These are phyloP conservation scores for Solanum aculeatissimum DNA, from an alignment of 305 asterid species.

Conservation along the genomic window DNA sequence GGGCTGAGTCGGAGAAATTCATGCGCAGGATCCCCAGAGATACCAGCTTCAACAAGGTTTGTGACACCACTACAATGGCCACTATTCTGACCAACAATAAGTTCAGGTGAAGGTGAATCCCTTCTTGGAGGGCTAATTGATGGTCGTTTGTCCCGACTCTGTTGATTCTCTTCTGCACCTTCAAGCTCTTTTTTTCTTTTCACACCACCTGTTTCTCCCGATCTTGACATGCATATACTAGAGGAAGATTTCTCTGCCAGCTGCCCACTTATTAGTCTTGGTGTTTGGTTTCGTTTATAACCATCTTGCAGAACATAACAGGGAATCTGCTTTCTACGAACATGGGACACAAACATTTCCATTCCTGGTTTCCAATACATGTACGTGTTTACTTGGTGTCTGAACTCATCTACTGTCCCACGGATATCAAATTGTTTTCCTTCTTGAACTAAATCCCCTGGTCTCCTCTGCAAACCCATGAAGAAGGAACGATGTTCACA, in stretches of 20 bases:
- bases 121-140: constrained; percentile 44
- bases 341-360: constrained; percentile 83
- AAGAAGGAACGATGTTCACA: constrained; percentile 72
- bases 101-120: constrained; percentile 54
- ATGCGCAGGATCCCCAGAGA: background rate
- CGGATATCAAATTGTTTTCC: constrained; percentile 94
- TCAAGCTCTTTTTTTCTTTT: constrained; percentile 51
- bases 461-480: constrained; percentile 85
- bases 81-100: constrained; percentile 19
- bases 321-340: constrained; percentile 85
- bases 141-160: constrained; percentile 43
- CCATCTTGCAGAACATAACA: constrained; percentile 75
- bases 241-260: constrained; percentile 24
- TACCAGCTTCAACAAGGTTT: background rate
- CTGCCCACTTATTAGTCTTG: constrained; percentile 33
- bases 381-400: constrained; percentile 64
- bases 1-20: background rate
- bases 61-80: constrained; percentile 9
- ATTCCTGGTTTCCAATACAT: constrained; percentile 83
- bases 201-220: constrained; percentile 30
- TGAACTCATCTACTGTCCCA: constrained; percentile 80
- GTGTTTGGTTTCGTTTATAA: constrained; percentile 46
- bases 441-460: constrained; percentile 71
- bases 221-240: constrained; percentile 28
- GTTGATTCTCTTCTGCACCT: constrained; percentile 21